These are phyloP conservation scores for Fusarium compactum DNA, from an alignment of 2,329 filamentous ascomycete species.

Conservation along the genomic window DNA sequence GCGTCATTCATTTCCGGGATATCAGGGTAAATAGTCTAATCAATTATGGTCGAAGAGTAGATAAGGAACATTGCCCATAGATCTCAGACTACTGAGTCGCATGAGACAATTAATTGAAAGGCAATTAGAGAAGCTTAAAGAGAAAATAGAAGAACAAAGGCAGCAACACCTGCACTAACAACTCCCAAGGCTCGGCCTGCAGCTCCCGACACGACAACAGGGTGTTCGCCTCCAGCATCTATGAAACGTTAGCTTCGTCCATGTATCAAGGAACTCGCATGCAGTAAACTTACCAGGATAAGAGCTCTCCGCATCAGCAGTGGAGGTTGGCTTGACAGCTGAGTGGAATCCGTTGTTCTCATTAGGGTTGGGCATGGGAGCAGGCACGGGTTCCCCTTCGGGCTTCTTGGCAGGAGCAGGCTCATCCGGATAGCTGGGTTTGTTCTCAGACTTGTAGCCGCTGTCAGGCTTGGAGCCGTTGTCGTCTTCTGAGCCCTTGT, in stretches of 20 bases:
- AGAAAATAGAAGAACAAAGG: not conserved
- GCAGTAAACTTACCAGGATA: slow-evolving; percentile 7
- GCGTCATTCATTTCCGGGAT: not conserved
- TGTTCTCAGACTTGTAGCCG: not conserved
- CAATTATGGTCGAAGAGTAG: too few species aligned
- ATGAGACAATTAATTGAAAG: not conserved
- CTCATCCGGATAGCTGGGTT: not conserved
- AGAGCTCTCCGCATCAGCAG: not conserved
- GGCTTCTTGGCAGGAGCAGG: not conserved
- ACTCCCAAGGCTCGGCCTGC: slow-evolving; percentile 1
- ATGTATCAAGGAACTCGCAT: not conserved
- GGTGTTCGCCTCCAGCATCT: slow-evolving; percentile 7
- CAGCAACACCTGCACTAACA: not conserved
- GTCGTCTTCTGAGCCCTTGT: not conserved
- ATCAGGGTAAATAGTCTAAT: not conserved
- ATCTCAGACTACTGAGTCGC: too few species aligned
- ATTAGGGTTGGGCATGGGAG: not conserved
- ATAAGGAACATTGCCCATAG: too few species aligned
- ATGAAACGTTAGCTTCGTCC: not conserved
- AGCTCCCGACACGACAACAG: slow-evolving; percentile 17
- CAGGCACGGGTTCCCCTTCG: not conserved
- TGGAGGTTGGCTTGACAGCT: slow-evolving; percentile 8
- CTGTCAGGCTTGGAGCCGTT: not conserved
- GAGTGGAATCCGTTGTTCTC: slow-evolving; percentile 8
- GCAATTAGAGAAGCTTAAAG: not conserved